Evolutionary conservation across 2,329 filamentous ascomycete species (phyloP), one percentile per base, ranked within the genome.

Genomic region (Allantophomopsis cytisporea): DNA sequence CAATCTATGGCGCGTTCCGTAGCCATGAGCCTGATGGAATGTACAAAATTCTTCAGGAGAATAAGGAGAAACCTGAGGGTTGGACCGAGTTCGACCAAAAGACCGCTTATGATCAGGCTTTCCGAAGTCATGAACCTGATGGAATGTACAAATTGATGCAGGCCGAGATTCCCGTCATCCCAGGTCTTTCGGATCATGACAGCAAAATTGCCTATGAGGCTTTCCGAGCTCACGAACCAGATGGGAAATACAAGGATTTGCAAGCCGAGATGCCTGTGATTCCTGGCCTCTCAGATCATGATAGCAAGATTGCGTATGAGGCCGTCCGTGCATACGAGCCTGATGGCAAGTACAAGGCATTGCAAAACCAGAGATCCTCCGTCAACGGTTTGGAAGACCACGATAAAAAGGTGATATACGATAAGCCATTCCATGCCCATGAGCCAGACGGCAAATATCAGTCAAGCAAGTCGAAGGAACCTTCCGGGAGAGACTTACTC

Each of bases 51-150:
- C 21, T 38, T n/a, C 36, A 41, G 10, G 58, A 60, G 23, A 44
- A 54, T n/a, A 54, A 60, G 4, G 57, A 58, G 40, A 46, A 59
- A 2, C 67, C 66, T 39, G 55, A 63, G 1, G 59, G 17, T 14
- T 15, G 16, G 31, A 34, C 31, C 12, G 31, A 34, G 12, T 14
- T 17, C 7, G 31, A 34, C 14, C 4, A 15, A 6, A 34, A 34
- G 31, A 34, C 14, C 31, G 23, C 23, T 28, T 28, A 28, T 12
- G 64, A 64, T 47, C 53, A 51, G 18, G 55, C 60, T 1, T 43
- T 52, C 13, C 43, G 43, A 16, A 32, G 45, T 7, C 45, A 57
- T 11, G 57, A 60, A 41, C 54, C 54, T 2, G 54, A 66, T 44
- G 64, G 63, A 20, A 28, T 28, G 23, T 28, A 28, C 23, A 28